Conservation (phyloP, 331 rosid genomes). For the Quercus phellos region DNA sequence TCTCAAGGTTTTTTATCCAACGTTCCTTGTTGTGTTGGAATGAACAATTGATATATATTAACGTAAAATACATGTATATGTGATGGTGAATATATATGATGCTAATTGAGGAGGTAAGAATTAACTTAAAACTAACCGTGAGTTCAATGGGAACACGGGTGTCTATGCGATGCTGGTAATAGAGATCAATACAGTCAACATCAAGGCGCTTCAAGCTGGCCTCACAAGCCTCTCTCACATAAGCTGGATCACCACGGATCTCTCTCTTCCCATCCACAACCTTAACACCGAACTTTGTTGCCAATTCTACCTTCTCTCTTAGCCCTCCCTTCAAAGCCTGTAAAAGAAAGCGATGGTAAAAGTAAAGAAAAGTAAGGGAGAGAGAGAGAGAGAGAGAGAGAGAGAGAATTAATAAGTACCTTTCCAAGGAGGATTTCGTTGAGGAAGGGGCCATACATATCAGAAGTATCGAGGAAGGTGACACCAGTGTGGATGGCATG, state of each 20-base stretch:
- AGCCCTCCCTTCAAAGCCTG: constrained; percentile 54
- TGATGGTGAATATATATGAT: no score
- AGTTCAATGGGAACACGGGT: no score
- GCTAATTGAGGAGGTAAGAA: no score
- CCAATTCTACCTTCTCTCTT: constrained; percentile 55
- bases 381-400: no score
- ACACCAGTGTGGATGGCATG: constrained; percentile 49
- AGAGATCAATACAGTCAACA: no score
- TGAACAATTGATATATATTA: no score
- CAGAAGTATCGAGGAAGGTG: constrained; percentile 58
- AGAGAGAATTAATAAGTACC: constrained; percentile 22
- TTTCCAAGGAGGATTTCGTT: constrained; percentile 65
- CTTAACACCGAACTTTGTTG: constrained; percentile 41
- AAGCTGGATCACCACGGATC: constrained; percentile 44
- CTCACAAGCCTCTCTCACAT: constrained; percentile 64
- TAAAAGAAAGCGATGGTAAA: neutral
- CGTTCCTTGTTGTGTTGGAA: no score
- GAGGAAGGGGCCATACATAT: constrained; percentile 56
- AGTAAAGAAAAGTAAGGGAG: neutral
- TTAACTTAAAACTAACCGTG: constrained; percentile 10
- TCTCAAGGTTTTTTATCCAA: no score
- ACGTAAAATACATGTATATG: no score
- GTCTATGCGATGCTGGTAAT: no score
- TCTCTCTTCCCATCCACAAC: constrained; percentile 4
- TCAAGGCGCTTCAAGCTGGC: constrained; percentile 22